Evolutionary conservation across 306 rosid genomes (phyloP), one percentile per base, ranked within the genome.

Genomic region (Prinsepia uniflora): DNA sequence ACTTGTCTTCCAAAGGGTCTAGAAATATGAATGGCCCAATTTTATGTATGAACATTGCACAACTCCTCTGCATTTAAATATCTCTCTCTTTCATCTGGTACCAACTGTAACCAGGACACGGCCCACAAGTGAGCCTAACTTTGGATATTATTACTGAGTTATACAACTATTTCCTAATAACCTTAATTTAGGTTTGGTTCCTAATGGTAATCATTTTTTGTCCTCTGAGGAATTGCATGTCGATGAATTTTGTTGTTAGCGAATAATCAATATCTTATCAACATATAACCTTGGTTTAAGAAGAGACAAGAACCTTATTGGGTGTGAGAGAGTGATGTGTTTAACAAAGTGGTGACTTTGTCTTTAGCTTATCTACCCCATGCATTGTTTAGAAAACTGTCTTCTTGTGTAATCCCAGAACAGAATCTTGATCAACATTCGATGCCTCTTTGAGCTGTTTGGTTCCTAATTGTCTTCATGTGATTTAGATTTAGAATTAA

Each of bases 401-500:
- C 90, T 72, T 80, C 13, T 86, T 67, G 75, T 76, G 62, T 10
- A 47, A 61, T 74, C 68, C 44, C 22, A 24, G n/a, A 40, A 9
- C 34, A 61, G 89, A 73, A 89, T 89, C 89, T 73, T 61, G 19
- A 75, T 64, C 14, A 59, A 53, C 73, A 34, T 24, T 22, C n/a
- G 65, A 75, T 75, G 40, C 79, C 40, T 34, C 43, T 8, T 45
- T 14, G 10, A 22, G 22, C 63, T 54, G 36, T 20, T 52, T 68
- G 7, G 19, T 9, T 62, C 44, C 3, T 17, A 67, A 67, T 72
- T 67, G 71, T 60, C 64, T n/a, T 39, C 13, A 39, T 17, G 46
- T 30, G 9, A 11, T 34, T 34, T 47, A 36, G 9, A 20, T 36
- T 56, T 52, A 13, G 8, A 36, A 59, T 62, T 50, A 4, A 30